Percentiles rank a stretch among this genome's conserved stretches.
Evolutionary conservation across 2,329 filamentous ascomycete species (phyloP).

Genomic region (Calycina marina): DNA sequence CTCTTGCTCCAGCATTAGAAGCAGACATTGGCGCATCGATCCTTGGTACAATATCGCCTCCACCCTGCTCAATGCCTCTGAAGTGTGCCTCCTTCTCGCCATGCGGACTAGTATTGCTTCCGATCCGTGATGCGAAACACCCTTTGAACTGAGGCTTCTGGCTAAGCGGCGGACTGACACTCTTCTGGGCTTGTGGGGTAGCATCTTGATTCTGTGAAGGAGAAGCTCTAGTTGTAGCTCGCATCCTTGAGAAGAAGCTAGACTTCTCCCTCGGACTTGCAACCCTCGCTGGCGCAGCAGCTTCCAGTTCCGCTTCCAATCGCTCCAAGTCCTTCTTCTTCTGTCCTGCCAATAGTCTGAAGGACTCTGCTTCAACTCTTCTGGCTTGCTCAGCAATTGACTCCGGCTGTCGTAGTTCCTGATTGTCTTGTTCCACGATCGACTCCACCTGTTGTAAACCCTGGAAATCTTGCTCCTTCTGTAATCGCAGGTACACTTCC

Average conservation of each 20-base stretch:
- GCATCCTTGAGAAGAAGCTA: slow-evolving; percentile 19
- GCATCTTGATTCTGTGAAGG: no score
- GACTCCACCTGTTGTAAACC: slow-evolving; percentile 3
- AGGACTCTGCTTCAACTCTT: slow-evolving; percentile 13
- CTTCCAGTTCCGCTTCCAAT: slow-evolving; percentile 19
- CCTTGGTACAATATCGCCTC: slow-evolving; percentile 29
- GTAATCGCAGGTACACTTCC: slow-evolving; percentile 5
- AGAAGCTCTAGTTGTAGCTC: slow-evolving; percentile 8
- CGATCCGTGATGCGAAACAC: no score
- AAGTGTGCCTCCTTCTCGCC: no score
- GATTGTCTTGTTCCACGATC: slow-evolving; percentile 8
- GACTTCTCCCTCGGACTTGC: slow-evolving; percentile 17
- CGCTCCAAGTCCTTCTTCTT: slow-evolving; percentile 22
- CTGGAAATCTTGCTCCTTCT: slow-evolving; percentile 7
- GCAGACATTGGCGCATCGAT: slow-evolving; percentile 69
- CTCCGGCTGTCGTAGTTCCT: slow-evolving; percentile 5
- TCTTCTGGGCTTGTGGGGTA: no score
- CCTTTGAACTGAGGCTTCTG: no score
- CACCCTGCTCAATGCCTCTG: slow-evolving; percentile 17
- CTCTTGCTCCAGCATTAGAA: slow-evolving; percentile 64
- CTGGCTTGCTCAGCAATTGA: slow-evolving; percentile 6
- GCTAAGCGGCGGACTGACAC: no score
- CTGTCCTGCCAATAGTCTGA: slow-evolving; percentile 17
- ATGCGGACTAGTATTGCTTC: slow-evolving; percentile 6
- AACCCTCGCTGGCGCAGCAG: slow-evolving; percentile 10